These are phyloP conservation scores for Narthecium ossifragum DNA, from an alignment of 106 monocot genomes.

Conservation along the genomic window DNA sequence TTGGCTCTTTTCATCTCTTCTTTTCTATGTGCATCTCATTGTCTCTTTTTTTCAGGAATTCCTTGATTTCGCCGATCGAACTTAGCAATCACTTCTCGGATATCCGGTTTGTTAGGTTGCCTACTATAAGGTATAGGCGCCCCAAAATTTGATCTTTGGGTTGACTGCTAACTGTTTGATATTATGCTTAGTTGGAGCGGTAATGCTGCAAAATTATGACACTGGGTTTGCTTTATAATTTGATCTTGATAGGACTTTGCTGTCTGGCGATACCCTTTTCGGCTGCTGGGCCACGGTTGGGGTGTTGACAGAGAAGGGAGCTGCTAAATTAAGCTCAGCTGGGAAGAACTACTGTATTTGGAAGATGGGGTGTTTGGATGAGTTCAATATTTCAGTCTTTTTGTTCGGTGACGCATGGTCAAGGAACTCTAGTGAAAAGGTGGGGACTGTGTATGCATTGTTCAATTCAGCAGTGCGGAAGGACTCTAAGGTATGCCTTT, in stretches of 20 bases:
- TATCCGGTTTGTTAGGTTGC: constrained; percentile 67
- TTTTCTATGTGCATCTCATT: background rate
- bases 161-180: constrained; percentile 14
- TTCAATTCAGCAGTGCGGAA: constrained; percentile 62
- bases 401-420: constrained; percentile 80
- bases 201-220: background rate
- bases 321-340: constrained; percentile 43
- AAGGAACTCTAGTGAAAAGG: constrained; percentile 33
- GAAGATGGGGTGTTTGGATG: constrained; percentile 78
- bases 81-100: constrained; percentile 68
- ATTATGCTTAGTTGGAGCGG: constrained; percentile 2
- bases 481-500: constrained; percentile 36
- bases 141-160: background rate
- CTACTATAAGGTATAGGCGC: constrained; percentile 49
- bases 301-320: constrained; percentile 66
- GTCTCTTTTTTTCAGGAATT: constrained; percentile 29
- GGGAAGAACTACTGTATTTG: constrained; percentile 76
- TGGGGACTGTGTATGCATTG: constrained; percentile 75
- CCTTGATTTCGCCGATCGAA: constrained; percentile 37
- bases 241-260: constrained; percentile 43
- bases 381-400: constrained; percentile 65
- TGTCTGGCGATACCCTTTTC: constrained; percentile 52
- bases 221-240: background rate
- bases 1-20: background rate
- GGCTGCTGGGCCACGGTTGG: constrained; percentile 94